phyloP scores from a whole-genome alignment of 495 filamentous ascomycete genomes.

The Hyaloscypha finlandica region DNA sequence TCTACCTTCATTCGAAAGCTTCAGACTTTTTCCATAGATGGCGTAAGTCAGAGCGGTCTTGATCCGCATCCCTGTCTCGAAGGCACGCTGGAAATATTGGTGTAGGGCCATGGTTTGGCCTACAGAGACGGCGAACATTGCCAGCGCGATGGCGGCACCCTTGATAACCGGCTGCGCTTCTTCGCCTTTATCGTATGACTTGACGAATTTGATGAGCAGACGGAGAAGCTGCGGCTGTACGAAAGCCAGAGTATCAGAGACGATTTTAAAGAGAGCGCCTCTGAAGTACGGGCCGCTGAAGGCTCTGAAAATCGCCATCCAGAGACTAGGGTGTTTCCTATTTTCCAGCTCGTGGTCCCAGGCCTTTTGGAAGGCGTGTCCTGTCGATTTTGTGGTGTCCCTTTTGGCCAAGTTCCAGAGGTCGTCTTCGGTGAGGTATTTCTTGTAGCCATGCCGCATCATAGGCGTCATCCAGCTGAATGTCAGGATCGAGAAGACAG shows the following conservation, averaged over 20 bases:
- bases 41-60: conserved; percentile 85
- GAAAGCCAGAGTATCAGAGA: conserved; percentile 83
- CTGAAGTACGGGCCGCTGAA: conserved; percentile 83
- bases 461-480: conserved; percentile 99
- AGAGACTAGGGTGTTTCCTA: conserved; percentile 77
- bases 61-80: conserved; percentile 95
- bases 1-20: conserved; percentile 89
- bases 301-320: conserved; percentile 83
- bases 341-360: conserved; percentile 79
- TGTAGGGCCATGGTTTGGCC: conserved; percentile 80
- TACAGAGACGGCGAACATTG: conserved; percentile 89
- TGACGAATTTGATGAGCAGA: conserved; percentile 81
- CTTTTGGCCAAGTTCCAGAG: conserved; percentile 86
- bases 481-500: conserved; percentile 89
- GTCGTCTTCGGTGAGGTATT: conserved; percentile 93
- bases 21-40: conserved; percentile 90
- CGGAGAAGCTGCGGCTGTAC: conserved; percentile 89
- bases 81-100: conserved; percentile 95
- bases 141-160: conserved; percentile 84
- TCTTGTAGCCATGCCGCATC: conserved; percentile 94
- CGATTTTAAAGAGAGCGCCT: conserved; percentile 79
- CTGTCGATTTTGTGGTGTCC: conserved; percentile 75
- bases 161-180: conserved; percentile 68
- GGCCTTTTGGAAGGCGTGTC: conserved; percentile 63
- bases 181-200: conserved; percentile 64